These are phyloP conservation scores for Pythium dissotocum DNA, from an alignment of 352 stramenopile species.

Conservation along the genomic window DNA sequence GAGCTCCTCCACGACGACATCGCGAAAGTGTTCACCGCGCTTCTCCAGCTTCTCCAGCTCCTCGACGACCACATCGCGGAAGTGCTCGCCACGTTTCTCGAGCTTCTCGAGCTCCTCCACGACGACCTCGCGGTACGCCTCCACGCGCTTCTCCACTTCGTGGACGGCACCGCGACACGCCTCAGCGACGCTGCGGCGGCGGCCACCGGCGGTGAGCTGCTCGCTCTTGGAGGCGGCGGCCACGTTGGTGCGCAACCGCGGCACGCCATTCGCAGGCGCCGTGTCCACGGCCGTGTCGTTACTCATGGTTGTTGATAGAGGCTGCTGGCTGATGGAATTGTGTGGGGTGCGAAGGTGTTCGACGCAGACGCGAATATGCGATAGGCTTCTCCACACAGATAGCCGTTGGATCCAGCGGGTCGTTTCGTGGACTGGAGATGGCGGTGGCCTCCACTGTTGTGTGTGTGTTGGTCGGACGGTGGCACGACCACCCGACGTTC, in stretches of 20 bases:
- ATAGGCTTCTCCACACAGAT: not conserved
- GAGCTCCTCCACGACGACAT: constrained; percentile 53
- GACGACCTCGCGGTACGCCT: constrained; percentile 65
- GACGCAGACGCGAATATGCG: not conserved
- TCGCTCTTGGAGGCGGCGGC: constrained; percentile 6
- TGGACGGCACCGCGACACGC: constrained; percentile 15
- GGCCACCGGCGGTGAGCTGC: not conserved
- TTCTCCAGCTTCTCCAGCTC: constrained; percentile 49
- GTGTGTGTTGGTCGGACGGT: constrained; percentile 3
- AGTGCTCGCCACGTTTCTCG: constrained; percentile 63
- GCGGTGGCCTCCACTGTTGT: not conserved
- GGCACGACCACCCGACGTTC: constrained; percentile 4
- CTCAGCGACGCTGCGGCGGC: constrained; percentile 13
- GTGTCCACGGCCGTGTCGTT: not conserved
- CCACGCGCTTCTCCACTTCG: constrained; percentile 36
- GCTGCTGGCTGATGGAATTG: not conserved
- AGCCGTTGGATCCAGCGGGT: constrained; percentile 3
- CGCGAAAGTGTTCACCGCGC: constrained; percentile 52
- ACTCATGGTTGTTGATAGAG: not conserved
- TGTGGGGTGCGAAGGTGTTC: not conserved
- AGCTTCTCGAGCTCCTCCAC: constrained; percentile 42
- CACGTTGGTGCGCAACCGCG: constrained; percentile 19
- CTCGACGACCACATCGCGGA: constrained; percentile 64
- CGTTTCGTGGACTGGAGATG: not conserved
- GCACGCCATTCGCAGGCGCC: not conserved